phyloP scores from a whole-genome alignment of 2,329 filamentous ascomycete species.

The Aspergillus hiratsukae region DNA sequence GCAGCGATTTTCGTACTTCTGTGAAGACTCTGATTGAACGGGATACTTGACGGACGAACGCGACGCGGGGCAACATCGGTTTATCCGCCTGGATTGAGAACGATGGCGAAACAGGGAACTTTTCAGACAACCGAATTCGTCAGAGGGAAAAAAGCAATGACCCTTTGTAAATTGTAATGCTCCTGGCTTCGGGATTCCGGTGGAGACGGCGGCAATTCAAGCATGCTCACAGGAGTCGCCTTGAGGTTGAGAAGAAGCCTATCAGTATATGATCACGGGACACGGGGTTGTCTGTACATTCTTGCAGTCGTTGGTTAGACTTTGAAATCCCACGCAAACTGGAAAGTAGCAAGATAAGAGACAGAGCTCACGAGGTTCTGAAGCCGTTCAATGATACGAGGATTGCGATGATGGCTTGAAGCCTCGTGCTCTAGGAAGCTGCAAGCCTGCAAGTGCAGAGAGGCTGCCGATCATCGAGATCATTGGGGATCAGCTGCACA shows the following conservation, averaged over 20 bases:
- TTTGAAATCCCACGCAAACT: background rate
- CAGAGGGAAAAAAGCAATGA: slow-evolving; percentile 8
- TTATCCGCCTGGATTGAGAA: slow-evolving; percentile 13
- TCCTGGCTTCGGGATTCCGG: slow-evolving; percentile 7
- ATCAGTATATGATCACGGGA: slow-evolving; percentile 5
- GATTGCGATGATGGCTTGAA: background rate
- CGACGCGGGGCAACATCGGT: slow-evolving; percentile 12
- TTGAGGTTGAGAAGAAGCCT: background rate
- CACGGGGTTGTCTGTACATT: background rate
- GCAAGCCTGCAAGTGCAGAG: slow-evolving; percentile 5
- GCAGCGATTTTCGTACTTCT: slow-evolving; percentile 5
- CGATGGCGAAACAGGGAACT: slow-evolving; percentile 3
- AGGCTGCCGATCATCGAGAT: background rate
- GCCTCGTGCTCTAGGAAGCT: background rate
- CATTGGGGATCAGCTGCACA: slow-evolving; percentile 6
- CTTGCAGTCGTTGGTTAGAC: background rate
- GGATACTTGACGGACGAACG: slow-evolving; percentile 8
- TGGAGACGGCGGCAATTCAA: slow-evolving; percentile 20
- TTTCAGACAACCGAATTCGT: slow-evolving; percentile 12
- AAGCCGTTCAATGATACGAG: background rate
- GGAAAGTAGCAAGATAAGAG: background rate
- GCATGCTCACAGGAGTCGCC: slow-evolving; percentile 3
- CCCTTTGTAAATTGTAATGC: slow-evolving; percentile 3
- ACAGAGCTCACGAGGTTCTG: background rate
- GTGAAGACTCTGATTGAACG: slow-evolving; percentile 14